Evolutionary conservation across 1,139 yeast species (phyloP), one percentile per base, ranked within the genome.

Genomic region (Taphrina sp.): DNA sequence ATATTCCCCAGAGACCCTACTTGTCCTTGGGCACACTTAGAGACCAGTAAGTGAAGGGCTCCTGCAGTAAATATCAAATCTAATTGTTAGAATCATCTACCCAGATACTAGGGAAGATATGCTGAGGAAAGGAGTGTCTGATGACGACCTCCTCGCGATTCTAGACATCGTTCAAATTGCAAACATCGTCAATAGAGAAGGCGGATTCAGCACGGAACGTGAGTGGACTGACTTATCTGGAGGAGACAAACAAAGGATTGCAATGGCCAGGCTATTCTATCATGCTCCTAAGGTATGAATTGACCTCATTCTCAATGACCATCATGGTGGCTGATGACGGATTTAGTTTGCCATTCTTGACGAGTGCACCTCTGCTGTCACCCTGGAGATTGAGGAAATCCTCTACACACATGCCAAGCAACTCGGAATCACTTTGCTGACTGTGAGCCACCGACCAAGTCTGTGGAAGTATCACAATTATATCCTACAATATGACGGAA

Each of bases 281-380:
- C 45, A 35, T n/a, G 37, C 35, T 2, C 44, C 39, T 1, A 31
- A 31, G 23, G 55, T 41, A 43, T 16, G 34, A 24, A 3, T 19
- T 12, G n/a, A 8, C 41, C 3, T n/a, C n/a, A n/a, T n/a, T n/a
- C n/a, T n/a, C n/a, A 8, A 17, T 14, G 24, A 5, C 46, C 17
- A 10, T 31, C 45, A 33, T 43, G 14, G 14, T 22, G 14, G 12
- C 8, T 4, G 77, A 90, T 64, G 96, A 96, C 14, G 85, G 90
- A 88, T 96, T 95, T 1, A 78, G 96, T 64, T 75, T 90, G 96
- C 96, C 0, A 95, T 90, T 26, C 74, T 90, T 62, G 97, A 90
- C 71, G 96, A 90, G 71, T 90, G 96, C 70, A 90, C 97, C 0
- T 87, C 96, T 4, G 92, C 95, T 1, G 95, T 89, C 1, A 83